Base-by-base conservation (phyloP, 371 early-diverging fungal genomes). In the Mortierella sp. region DNA sequence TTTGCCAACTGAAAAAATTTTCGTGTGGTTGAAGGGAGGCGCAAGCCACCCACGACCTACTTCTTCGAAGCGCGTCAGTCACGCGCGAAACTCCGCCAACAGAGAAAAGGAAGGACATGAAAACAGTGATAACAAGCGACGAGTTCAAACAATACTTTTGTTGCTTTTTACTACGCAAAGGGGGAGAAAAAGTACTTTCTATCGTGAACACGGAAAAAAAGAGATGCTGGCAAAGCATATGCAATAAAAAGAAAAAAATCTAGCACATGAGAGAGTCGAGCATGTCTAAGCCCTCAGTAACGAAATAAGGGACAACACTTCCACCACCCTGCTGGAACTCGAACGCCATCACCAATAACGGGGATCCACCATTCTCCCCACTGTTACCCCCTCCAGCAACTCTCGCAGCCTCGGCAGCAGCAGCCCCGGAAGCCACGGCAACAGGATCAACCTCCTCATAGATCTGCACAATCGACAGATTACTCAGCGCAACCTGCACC, bases 251-350 rank as follows among this genome's bases (percentile, higher is more conserved):
- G 24, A 70, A 38, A 38, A 43, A 32, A 55, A 29, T 2, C 72
- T 63, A 81, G 29, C 79, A 78, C n/a, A 78, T 76, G 6, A 83
- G 44, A 8, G 76, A 60, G 35, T 82, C 82, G 16, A 78, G 58
- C 38, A 75, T 75, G 6, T 78, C 78, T 3, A 78, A 60, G 11
- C 75, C 76, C 24, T 83, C 80, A 7, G 76, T 51, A 27, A 83
- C 71, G 24, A 70, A 65, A 24, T 76, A 75, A 1, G 82, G 77
- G 8, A 75, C 60, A 24, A 86, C 70, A 54, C 49, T 81, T 0
- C 93, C 92, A 32, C 85, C 83, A 1, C 92, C 92, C 8, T 88
- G 85, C 83, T 91, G 91, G 77, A 92, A 92, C 60, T 91, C 92
- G 75, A 89, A 92, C 4, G 88, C 80, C 87, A 91, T 90, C 43